These are phyloP conservation scores for Orbilia quercus DNA, from an alignment of 2,329 filamentous ascomycete species.

Conservation along the genomic window DNA sequence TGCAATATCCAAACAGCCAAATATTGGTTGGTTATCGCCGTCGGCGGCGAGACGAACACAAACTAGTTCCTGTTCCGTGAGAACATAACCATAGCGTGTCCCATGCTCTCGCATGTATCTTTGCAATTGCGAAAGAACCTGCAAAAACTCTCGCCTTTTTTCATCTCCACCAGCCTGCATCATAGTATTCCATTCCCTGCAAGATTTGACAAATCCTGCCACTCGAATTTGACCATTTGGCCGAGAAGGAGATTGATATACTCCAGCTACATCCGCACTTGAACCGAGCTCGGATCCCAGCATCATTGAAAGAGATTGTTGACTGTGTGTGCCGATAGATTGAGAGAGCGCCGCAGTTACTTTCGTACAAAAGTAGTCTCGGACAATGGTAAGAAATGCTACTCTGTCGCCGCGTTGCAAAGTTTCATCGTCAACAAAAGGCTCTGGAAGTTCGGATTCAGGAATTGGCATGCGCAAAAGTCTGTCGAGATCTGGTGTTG, in stretches of 20 bases:
- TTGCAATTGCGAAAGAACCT: constrained; percentile 46
- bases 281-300: constrained; percentile 48
- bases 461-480: constrained; percentile 51
- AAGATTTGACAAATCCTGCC: constrained; percentile 51
- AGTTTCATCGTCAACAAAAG: constrained; percentile 39
- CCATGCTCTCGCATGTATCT: constrained; percentile 52
- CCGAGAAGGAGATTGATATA: constrained; percentile 50
- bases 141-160: constrained; percentile 44
- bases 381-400: constrained; percentile 47
- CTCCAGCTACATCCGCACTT: constrained; percentile 48
- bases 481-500: constrained; percentile 48
- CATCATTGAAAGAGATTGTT: constrained; percentile 49
- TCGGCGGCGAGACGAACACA: constrained; percentile 49
- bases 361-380: constrained; percentile 51
- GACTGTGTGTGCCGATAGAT: constrained; percentile 44
- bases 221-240: constrained; percentile 50
- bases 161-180: constrained; percentile 53
- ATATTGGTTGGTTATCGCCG: constrained; percentile 37
- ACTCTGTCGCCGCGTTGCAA: constrained; percentile 44
- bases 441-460: constrained; percentile 46
- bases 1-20: constrained; percentile 50
- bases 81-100: constrained; percentile 49
- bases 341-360: constrained; percentile 48
- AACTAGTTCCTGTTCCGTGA: constrained; percentile 48
- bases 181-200: constrained; percentile 55